Evolutionary conservation across 768 basidiomycete species (phyloP).

Genomic region (Lactarius akahatsu): DNA sequence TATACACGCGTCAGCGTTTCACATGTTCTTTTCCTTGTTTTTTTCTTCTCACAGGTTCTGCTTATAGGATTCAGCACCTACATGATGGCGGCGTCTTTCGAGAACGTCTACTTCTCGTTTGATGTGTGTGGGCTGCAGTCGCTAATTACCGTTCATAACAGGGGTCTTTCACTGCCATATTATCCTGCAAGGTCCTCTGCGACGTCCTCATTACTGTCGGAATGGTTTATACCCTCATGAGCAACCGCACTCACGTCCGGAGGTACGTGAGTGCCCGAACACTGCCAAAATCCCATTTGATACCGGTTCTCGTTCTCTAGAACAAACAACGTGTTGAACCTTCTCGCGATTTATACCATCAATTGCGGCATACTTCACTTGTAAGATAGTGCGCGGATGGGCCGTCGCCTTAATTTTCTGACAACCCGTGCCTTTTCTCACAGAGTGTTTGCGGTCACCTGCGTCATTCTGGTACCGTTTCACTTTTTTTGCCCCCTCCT

Average conservation of each 20-base stretch:
- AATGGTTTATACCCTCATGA: too few relatives aligned
- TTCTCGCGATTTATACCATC: neutral
- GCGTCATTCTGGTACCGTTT: neutral
- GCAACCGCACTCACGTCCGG: too few relatives aligned
- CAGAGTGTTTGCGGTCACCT: neutral
- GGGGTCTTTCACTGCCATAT: neutral
- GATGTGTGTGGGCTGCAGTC: neutral
- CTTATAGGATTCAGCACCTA: neutral
- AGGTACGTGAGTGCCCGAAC: too few relatives aligned
- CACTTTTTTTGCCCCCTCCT: neutral
- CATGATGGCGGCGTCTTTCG: neutral
- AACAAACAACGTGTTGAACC: neutral
- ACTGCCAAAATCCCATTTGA: neutral
- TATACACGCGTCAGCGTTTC: too few relatives aligned
- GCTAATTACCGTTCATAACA: neutral
- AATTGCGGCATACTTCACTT: slow-evolving; percentile 1
- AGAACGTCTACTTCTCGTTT: neutral
- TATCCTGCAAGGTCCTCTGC: too few relatives aligned
- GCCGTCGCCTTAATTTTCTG: neutral
- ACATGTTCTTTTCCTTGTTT: too few relatives aligned
- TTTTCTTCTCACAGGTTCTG: neutral
- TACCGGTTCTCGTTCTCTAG: neutral
- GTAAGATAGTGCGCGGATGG: neutral
- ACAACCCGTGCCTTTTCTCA: neutral
- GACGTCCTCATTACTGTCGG: too few relatives aligned